Percentiles rank a stretch among this genome's conserved stretches.
Conservation (phyloP, 805 yeast species). For the Candida dendrica region DNA sequence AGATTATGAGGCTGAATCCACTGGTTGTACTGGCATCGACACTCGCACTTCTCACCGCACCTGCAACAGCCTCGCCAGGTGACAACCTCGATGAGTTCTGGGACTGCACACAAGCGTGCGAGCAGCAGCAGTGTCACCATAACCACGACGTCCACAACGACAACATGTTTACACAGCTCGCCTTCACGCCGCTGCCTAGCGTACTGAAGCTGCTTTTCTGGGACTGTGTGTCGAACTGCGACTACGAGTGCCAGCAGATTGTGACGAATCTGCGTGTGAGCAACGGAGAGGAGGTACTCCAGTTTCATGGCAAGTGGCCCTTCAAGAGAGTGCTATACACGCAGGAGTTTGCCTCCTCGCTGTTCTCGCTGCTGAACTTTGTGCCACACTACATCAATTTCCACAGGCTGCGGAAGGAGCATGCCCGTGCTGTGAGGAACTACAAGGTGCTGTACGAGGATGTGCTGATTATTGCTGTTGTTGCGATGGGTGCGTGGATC, state of each 20-base stretch:
- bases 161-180: neutral
- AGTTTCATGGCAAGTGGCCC: slow-evolving; percentile 98
- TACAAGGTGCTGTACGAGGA: slow-evolving; percentile 19
- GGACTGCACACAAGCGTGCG: slow-evolving; percentile 5
- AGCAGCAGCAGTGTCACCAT: slow-evolving; percentile 1
- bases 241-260: slow-evolving; percentile 83
- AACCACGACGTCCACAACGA: neutral
- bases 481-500: slow-evolving; percentile 83
- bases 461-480: slow-evolving; percentile 43
- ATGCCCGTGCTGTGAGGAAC: slow-evolving; percentile 1
- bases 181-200: slow-evolving; percentile 1
- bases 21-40: neutral
- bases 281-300: slow-evolving; percentile 50
- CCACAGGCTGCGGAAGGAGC: slow-evolving; percentile 19
- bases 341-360: slow-evolving; percentile 76
- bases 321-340: slow-evolving; percentile 68
- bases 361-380: slow-evolving; percentile 70
- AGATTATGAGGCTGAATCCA: too few species aligned
- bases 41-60: neutral
- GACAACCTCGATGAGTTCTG: slow-evolving; percentile 7
- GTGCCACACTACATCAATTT: slow-evolving; percentile 54
- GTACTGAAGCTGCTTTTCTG: slow-evolving; percentile 46
- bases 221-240: slow-evolving; percentile 80
- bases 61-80: slow-evolving; percentile 5
- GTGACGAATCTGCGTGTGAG: slow-evolving; percentile 50